phyloP scores from a whole-genome alignment of 805 yeast genomes.

The Cyberlindnera veronae region DNA sequence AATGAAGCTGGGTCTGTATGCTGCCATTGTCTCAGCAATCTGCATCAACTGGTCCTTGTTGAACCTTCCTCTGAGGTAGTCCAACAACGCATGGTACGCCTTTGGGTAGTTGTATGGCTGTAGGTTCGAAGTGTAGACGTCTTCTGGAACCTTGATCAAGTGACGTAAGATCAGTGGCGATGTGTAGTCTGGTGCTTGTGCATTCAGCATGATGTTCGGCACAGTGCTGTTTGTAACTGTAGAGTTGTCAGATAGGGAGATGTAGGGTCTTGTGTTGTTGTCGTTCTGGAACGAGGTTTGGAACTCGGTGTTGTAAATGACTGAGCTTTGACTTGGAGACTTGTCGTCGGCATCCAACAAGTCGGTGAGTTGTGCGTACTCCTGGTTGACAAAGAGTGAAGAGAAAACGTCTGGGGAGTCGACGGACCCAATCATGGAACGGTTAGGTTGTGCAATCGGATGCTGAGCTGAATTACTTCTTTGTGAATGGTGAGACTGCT shows the following conservation, averaged over 20 bases:
- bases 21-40: conserved; percentile 42
- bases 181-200: conserved; percentile 39
- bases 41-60: conserved; percentile 66
- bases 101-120: conserved; percentile 88
- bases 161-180: conserved; percentile 57
- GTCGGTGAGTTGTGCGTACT: conserved; percentile 39
- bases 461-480: conserved; percentile 2
- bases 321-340: conserved; percentile 25
- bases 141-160: conserved; percentile 63
- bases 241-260: conserved; percentile 27
- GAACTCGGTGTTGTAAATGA: conserved; percentile 24
- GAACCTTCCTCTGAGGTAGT: conserved; percentile 73
- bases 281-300: conserved; percentile 27
- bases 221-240: conserved; percentile 7
- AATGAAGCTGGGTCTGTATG: conserved; percentile 70
- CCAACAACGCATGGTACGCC: conserved; percentile 82
- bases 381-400: conserved; percentile 37
- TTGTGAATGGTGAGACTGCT: too few species aligned
- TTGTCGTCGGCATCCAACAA: conserved; percentile 28
- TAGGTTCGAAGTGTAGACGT: conserved; percentile 74
- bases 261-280: conserved; percentile 29
- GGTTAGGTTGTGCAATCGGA: neutral
- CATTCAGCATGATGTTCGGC: conserved; percentile 14
- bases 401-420: conserved; percentile 29
- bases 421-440: conserved; percentile 3